Percentiles rank a stretch among this genome's conserved stretches.
Evolutionary conservation across 768 basidiomycete genomes (phyloP).

Genomic region (Leccinum boreale): DNA sequence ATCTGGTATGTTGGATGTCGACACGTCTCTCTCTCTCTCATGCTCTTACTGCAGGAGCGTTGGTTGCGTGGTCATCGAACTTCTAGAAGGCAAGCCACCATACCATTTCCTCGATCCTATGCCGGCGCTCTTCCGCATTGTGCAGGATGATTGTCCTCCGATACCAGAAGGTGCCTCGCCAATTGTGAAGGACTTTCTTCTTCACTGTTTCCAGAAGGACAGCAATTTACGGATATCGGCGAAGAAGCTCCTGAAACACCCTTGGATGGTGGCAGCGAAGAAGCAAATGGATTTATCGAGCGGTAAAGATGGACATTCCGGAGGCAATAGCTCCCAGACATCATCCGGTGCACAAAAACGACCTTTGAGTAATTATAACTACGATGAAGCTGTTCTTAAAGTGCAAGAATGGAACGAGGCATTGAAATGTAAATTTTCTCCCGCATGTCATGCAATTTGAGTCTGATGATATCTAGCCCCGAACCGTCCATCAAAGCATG

Average conservation of each 20-base stretch:
- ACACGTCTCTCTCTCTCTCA: neutral
- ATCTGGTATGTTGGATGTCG: conserved; percentile 66
- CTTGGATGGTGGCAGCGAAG: conserved; percentile 91
- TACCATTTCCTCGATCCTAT: conserved; percentile 96
- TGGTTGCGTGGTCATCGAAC: conserved; percentile 96
- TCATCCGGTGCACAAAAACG: conserved; percentile 37
- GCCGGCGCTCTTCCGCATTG: conserved; percentile 97
- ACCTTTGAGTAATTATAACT: conserved; percentile 80
- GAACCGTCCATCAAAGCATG: conserved; percentile 69
- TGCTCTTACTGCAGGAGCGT: conserved; percentile 54
- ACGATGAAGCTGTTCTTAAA: conserved; percentile 89
- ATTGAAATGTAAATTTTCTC: conserved; percentile 62
- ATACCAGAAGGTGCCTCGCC: conserved; percentile 95
- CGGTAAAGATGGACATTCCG: conserved; percentile 26
- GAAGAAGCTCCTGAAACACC: conserved; percentile 86
- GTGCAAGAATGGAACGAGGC: conserved; percentile 99
- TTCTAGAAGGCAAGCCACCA: conserved; percentile 85
- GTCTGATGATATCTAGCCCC: conserved; percentile 48
- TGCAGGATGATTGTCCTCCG: conserved; percentile 96
- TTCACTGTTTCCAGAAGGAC: conserved; percentile 98
- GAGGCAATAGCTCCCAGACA: conserved; percentile 35
- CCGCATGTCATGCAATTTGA: conserved; percentile 14
- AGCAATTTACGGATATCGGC: conserved; percentile 92
- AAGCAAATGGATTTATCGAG: conserved; percentile 55
- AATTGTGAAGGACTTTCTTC: conserved; percentile 93